Evolutionary conservation across 1,284 basidiomycete genomes (phyloP).

Genomic region (Fomitopsis palustris): DNA sequence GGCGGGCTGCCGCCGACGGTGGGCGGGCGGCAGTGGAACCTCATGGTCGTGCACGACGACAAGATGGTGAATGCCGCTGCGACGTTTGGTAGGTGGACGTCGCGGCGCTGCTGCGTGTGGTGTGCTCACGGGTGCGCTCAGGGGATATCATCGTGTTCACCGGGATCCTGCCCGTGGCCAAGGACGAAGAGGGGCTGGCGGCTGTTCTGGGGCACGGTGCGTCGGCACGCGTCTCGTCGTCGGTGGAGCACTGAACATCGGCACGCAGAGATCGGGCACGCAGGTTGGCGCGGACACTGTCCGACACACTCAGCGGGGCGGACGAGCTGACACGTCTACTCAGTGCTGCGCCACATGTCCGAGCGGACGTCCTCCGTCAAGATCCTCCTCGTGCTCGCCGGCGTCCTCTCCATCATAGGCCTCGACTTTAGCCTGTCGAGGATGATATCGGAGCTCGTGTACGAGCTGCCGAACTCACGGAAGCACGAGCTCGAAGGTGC

Average conservation of each 20-base stretch:
- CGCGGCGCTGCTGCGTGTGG: background rate
- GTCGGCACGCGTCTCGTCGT: background rate
- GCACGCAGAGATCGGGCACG: slow-evolving; percentile 79
- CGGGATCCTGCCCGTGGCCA: slow-evolving; percentile 81
- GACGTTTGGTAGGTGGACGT: slow-evolving; percentile 50
- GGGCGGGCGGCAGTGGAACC: slow-evolving; percentile 57
- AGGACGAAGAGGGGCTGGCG: slow-evolving; percentile 81
- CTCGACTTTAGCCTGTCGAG: slow-evolving; percentile 50
- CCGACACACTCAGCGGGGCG: no score
- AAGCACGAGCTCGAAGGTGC: slow-evolving; percentile 78
- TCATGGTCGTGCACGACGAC: slow-evolving; percentile 79
- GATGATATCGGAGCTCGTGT: slow-evolving; percentile 49
- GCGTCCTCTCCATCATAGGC: slow-evolving; percentile 53
- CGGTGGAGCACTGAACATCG: background rate
- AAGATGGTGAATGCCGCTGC: slow-evolving; percentile 81
- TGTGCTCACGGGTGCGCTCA: slow-evolving; percentile 9
- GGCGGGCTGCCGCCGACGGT: slow-evolving; percentile 22
- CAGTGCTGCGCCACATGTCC: slow-evolving; percentile 74
- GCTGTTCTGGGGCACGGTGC: slow-evolving; percentile 85
- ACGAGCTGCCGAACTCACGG: slow-evolving; percentile 83
- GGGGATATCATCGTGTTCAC: slow-evolving; percentile 87
- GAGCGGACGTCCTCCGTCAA: slow-evolving; percentile 65
- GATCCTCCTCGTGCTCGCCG: slow-evolving; percentile 46
- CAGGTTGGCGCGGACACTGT: slow-evolving; percentile 41
- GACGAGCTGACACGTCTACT: no score